Conservation (phyloP, 1,284 basidiomycete genomes). For the Gyrodon tennesseensis region DNA sequence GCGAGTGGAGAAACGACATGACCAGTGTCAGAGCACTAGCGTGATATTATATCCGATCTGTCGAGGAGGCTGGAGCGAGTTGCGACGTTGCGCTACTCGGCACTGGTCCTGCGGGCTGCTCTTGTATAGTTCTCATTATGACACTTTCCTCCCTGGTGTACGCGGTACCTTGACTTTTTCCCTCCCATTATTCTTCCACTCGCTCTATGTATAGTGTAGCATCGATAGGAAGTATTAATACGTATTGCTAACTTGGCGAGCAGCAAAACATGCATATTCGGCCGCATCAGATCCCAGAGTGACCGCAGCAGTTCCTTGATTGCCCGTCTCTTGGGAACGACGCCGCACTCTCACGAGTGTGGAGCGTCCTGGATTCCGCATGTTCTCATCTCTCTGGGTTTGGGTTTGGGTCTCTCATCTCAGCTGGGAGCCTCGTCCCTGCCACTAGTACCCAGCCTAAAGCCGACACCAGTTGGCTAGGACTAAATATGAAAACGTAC, state of each 20-base stretch:
- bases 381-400: no score
- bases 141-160: background rate
- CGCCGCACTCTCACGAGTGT: background rate
- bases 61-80: conserved; percentile 28
- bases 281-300: no score
- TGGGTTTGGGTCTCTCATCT: no score
- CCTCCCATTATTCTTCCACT: background rate
- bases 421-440: no score
- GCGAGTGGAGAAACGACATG: conserved; percentile 17
- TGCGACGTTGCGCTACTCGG: conserved; percentile 8
- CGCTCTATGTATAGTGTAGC: background rate
- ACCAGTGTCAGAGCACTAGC: conserved; percentile 8
- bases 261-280: no score
- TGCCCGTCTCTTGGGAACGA: background rate
- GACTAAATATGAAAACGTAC: background rate
- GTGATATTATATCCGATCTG: conserved; percentile 29
- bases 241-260: no score
- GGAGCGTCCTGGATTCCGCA: background rate
- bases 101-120: conserved; percentile 27
- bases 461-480: no score
- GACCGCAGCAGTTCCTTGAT: no score
- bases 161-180: background rate
- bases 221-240: conserved; percentile 6
- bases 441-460: no score
- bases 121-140: conserved; percentile 12